Conservation (phyloP, 208 protist genomes). For the Trypanosoma lewisi region DNA sequence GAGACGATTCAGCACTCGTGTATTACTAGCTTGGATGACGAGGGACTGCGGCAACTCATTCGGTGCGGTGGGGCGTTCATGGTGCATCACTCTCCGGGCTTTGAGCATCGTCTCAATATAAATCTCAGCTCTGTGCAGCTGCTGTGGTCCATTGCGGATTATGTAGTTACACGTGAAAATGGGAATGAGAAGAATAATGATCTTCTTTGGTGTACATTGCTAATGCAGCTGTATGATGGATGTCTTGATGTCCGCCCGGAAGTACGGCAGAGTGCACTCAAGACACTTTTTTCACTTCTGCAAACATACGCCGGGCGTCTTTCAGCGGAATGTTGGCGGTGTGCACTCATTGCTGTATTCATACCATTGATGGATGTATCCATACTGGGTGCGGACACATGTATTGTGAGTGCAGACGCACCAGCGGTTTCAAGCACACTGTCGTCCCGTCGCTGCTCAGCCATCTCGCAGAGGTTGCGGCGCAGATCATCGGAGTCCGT, state of each 20-base stretch:
- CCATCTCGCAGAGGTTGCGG: background rate
- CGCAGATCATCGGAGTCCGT: background rate
- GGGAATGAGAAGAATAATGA: conserved; percentile 10
- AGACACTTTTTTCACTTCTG: conserved; percentile 79
- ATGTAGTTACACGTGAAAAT: conserved; percentile 32
- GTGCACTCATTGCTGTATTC: conserved; percentile 49
- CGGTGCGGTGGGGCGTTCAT: conserved; percentile 60
- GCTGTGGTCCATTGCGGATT: conserved; percentile 84
- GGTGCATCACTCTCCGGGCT: conserved; percentile 30
- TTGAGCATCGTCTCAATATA: conserved; percentile 56
- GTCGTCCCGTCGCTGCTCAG: background rate
- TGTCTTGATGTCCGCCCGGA: conserved; percentile 58
- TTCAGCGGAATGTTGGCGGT: conserved; percentile 50
- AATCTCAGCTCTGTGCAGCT: conserved; percentile 87
- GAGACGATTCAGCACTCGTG: conserved; percentile 75
- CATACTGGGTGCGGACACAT: conserved; percentile 28
- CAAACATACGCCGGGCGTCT: conserved; percentile 74
- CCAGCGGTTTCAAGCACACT: background rate
- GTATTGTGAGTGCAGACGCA: conserved; percentile 12
- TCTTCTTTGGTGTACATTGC: conserved; percentile 37
- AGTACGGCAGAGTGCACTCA: conserved; percentile 77
- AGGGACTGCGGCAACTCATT: conserved; percentile 54
- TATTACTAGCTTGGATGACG: conserved; percentile 54
- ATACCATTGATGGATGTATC: conserved; percentile 47
- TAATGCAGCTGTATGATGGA: conserved; percentile 54